A percentile compares a stretch with the other conserved stretches of the same genome.
Conservation (phyloP, 208 protist genomes). For the Leishmania martiniquensis region DNA sequence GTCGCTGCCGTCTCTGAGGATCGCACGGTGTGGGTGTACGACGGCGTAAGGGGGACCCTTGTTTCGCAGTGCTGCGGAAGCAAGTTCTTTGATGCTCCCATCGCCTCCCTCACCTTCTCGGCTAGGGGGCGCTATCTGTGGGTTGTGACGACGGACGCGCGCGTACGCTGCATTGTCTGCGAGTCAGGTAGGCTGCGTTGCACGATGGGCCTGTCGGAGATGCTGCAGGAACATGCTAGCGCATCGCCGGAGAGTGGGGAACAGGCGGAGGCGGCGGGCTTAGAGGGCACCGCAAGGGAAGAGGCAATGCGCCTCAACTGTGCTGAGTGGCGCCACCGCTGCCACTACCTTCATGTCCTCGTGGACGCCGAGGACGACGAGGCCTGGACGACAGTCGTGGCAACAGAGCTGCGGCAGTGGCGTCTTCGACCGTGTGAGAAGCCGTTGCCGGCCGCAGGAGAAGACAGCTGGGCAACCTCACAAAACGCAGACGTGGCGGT, state of each 20-base stretch:
- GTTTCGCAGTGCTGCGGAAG: slow-evolving; percentile 54
- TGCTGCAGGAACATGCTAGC: slow-evolving; percentile 18
- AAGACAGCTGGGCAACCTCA: not conserved
- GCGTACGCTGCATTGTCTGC: slow-evolving; percentile 67
- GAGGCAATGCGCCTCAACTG: not conserved
- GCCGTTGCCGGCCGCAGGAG: not conserved
- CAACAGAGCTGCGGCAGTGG: slow-evolving; percentile 29
- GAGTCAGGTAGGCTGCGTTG: slow-evolving; percentile 58
- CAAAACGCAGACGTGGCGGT: not conserved
- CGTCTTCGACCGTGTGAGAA: slow-evolving; percentile 27
- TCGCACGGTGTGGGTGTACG: slow-evolving; percentile 72
- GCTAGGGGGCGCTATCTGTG: slow-evolving; percentile 73
- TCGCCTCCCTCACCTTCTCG: slow-evolving; percentile 61
- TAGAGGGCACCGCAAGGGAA: not conserved
- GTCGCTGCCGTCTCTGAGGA: slow-evolving; percentile 65
- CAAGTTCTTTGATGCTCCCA: slow-evolving; percentile 57
- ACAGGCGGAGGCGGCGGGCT: not conserved
- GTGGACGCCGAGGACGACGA: slow-evolving; percentile 49
- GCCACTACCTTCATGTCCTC: slow-evolving; percentile 42
- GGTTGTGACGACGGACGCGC: slow-evolving; percentile 65
- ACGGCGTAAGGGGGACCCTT: slow-evolving; percentile 61
- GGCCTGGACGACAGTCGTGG: slow-evolving; percentile 43
- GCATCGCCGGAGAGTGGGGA: not conserved
- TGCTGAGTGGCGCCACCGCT: slow-evolving; percentile 22
- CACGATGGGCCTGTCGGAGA: slow-evolving; percentile 37